Conservation (phyloP, 345 rosid genomes). For the Sisymbrium irio region DNA sequence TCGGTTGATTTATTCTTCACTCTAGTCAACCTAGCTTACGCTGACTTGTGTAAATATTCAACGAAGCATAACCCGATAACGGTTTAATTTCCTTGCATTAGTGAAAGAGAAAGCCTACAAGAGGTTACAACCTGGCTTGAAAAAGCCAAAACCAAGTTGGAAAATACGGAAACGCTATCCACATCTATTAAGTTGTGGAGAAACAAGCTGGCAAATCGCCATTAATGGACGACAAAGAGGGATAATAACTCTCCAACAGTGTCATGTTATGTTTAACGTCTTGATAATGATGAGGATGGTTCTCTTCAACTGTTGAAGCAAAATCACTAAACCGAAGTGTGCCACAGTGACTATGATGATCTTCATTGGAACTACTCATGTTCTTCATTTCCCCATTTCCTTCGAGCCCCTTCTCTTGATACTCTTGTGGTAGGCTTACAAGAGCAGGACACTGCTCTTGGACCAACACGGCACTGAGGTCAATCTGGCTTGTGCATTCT, state of each 20-base stretch:
- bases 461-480: constrained; percentile 25
- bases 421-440: constrained; percentile 33
- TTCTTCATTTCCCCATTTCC: constrained; percentile 18
- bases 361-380: constrained; percentile 14
- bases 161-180: background rate
- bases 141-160: constrained; percentile 14
- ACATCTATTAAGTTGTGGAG: constrained; percentile 23
- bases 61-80: background rate
- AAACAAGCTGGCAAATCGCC: constrained; percentile 28
- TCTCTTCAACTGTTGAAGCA: constrained; percentile 10
- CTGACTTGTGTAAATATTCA: background rate
- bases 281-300: background rate
- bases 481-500: constrained; percentile 31
- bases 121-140: constrained; percentile 2
- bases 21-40: background rate
- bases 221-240: constrained; percentile 16
- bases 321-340: background rate
- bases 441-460: constrained; percentile 35
- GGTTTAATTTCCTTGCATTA: constrained; percentile 9
- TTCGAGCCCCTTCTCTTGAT: constrained; percentile 19
- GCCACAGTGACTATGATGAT: background rate
- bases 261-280: constrained; percentile 28
- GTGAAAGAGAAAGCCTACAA: constrained; percentile 15
- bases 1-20: background rate
- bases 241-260: constrained; percentile 28